Base-by-base conservation (phyloP, 495 filamentous ascomycete genomes). In the Chaetomium tenue region DNA sequence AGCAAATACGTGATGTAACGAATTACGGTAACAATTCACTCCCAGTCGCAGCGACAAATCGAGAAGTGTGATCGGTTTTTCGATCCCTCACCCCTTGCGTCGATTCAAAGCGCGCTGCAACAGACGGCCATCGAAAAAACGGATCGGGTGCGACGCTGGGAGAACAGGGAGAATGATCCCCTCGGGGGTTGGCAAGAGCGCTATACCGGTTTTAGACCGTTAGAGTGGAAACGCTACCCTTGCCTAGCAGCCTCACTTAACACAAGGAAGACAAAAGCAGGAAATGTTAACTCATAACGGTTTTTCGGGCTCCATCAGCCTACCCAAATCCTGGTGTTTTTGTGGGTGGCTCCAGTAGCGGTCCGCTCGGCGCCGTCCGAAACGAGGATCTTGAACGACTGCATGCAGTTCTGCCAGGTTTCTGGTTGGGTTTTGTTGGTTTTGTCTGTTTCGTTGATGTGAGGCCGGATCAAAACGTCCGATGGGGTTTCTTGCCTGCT, bases 101-200 rank as follows among this genome's bases (percentile, higher is more conserved):
- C 55, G 55, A 58, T 58, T 22, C 55, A 46, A 22, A 58, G 13
- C 55, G 11, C 1, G 39, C 48, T 23, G 53, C 53, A 56, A 33
- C 53, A 40, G 1, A 54, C 25, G 51, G 9, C 51, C 16, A 30
- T 26, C 44, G 16, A 44, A 44, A 44, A 2, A 44, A 44, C n/a
- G 44, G 44, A 47, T 47, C 44, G 44, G n/a, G 5, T 47, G 44
- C n/a, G 44, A 47, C 44, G 44, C 44, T 47, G 44, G 40, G n/a
- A n/a, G n/a, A n/a, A n/a, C n/a, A n/a, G n/a, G n/a, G n/a, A n/a
- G n/a, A n/a, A n/a, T n/a, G 30, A 33, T 42, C 15, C 40, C 40
- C 40, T 2, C 40, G 9, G 30, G 30, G 30, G 7, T 33, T 7
- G n/a, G n/a, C n/a, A n/a, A n/a, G 28, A 6, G 28, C 28, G 28